Percentiles rank a stretch among this genome's conserved stretches.
These are phyloP conservation scores for Eleusine coracana DNA, from an alignment of 176 grass and related monocot species.

Conservation along the genomic window DNA sequence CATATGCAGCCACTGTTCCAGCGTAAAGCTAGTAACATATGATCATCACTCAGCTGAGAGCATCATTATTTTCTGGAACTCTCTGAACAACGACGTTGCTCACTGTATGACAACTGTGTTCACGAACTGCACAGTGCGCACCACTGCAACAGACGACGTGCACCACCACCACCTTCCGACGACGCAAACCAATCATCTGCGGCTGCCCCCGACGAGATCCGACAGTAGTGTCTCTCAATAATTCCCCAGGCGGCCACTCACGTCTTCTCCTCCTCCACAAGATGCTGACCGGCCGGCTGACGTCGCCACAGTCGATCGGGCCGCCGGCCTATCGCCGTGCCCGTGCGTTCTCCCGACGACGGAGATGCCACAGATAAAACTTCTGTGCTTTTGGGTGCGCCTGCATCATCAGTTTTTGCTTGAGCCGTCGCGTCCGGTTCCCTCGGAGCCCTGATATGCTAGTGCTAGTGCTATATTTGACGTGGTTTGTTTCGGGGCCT, in stretches of 20 bases:
- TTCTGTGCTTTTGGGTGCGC: too few relatives aligned
- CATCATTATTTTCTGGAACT: background rate
- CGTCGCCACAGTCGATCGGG: too few relatives aligned
- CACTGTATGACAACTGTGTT: background rate
- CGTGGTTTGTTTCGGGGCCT: too few relatives aligned
- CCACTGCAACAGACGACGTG: background rate
- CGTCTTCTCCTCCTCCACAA: too few relatives aligned
- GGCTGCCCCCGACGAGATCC: background rate
- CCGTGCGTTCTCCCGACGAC: too few relatives aligned
- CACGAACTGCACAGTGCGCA: background rate
- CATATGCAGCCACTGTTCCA: background rate
- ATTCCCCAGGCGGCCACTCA: constrained; percentile 1
- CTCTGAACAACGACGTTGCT: background rate
- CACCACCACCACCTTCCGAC: background rate
- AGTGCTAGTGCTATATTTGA: too few relatives aligned
- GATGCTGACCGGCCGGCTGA: background rate
- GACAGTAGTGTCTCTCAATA: constrained; percentile 12
- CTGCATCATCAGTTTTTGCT: too few relatives aligned
- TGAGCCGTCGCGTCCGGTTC: too few relatives aligned
- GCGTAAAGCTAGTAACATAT: background rate
- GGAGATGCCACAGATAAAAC: too few relatives aligned
- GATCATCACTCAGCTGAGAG: background rate
- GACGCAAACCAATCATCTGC: background rate
- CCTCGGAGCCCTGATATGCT: too few relatives aligned
- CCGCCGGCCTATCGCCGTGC: too few relatives aligned